These are phyloP conservation scores for Solanum habrochaites DNA, from an alignment of 257 asterid genomes.

Conservation along the genomic window DNA sequence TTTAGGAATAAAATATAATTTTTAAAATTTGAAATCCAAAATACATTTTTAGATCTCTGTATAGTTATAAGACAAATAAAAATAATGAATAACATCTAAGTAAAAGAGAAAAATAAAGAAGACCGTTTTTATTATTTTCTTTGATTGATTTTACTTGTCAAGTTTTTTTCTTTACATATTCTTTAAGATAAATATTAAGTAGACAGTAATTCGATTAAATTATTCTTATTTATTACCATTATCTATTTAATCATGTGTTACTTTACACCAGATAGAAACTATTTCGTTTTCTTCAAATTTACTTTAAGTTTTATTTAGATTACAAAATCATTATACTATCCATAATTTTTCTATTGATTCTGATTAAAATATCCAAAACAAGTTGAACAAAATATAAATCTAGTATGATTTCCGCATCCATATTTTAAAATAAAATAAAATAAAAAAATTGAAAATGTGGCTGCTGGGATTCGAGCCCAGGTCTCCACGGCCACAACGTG, in stretches of 20 bases:
- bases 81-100: neutral
- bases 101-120: too few species aligned
- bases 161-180: too few species aligned
- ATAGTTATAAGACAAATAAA: neutral
- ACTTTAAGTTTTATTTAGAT: too few species aligned
- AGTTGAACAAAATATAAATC: neutral
- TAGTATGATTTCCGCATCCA: too few species aligned
- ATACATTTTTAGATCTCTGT: neutral
- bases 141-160: neutral
- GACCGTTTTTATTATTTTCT: too few species aligned
- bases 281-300: too few species aligned
- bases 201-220: neutral
- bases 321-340: too few species aligned
- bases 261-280: neutral
- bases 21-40: neutral
- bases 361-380: neutral
- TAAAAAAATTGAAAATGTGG: constrained; percentile 21
- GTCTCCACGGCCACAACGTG: constrained; percentile 99
- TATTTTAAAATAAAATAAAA: too few species aligned
- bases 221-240: too few species aligned
- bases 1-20: neutral
- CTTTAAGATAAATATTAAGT: too few species aligned
- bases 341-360: neutral
- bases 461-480: constrained; percentile 99
- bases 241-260: too few species aligned